A percentile compares a stretch with the other conserved stretches of the same genome.
Evolutionary conservation across 73 alveolate genomes (phyloP).

Genomic region (Paramecium tetraurelia): DNA sequence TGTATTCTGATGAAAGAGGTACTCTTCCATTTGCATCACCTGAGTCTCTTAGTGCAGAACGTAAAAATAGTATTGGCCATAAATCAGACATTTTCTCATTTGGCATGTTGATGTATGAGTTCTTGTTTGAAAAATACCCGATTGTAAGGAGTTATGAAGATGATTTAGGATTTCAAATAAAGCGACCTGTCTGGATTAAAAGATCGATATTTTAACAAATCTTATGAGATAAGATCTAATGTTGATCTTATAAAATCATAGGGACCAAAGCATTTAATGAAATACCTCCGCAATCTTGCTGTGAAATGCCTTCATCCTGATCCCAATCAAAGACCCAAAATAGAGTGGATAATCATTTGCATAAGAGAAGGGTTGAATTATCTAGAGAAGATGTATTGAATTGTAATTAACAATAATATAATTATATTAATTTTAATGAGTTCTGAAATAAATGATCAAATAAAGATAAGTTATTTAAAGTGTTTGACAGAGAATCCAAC

Average conservation of each 20-base stretch:
- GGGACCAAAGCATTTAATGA: slow-evolving; percentile 21
- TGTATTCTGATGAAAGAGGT: not conserved
- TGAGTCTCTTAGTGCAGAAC: not conserved
- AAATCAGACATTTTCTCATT: not conserved
- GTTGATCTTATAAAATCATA: not conserved
- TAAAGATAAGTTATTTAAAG: not conserved
- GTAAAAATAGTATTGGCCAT: not conserved
- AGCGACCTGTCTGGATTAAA: not conserved
- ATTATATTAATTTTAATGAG: not conserved
- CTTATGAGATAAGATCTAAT: not conserved
- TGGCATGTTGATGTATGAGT: slow-evolving; percentile 14
- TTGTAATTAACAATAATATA: not conserved
- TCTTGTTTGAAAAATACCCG: not conserved
- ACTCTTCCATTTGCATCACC: not conserved
- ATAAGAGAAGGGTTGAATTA: not conserved
- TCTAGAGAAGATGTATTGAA: slow-evolving; percentile 28
- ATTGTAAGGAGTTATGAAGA: not conserved
- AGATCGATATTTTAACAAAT: not conserved
- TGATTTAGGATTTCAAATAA: not conserved
- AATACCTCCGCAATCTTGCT: not conserved
- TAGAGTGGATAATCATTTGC: not conserved
- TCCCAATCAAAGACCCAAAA: not conserved
- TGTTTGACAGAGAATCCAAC: not conserved
- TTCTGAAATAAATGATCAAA: not conserved
- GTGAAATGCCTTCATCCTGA: not conserved